phyloP scores from a whole-genome alignment of 2,329 filamentous ascomycete species.

The Aspergillus clavatus region DNA sequence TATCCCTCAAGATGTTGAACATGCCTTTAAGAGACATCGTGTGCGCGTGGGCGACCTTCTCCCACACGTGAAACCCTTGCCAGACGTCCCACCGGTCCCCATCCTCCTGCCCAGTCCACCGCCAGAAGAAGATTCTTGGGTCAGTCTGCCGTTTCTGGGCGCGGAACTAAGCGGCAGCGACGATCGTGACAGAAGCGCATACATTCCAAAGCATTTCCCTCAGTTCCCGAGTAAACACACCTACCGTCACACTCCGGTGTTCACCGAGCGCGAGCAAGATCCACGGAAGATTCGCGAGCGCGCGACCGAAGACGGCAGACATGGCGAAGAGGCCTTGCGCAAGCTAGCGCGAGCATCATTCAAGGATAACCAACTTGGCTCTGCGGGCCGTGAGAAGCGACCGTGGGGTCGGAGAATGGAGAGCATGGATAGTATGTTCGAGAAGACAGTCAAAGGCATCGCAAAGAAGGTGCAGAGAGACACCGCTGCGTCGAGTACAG shows the following conservation, averaged over 20 bases:
- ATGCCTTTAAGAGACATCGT: constrained; percentile 33
- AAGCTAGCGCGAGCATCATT: constrained; percentile 52
- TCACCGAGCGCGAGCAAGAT: constrained; percentile 55
- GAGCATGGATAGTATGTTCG: constrained; percentile 49
- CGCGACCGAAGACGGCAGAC: constrained; percentile 60
- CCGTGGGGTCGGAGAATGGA: constrained; percentile 35
- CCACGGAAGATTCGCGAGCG: constrained; percentile 57
- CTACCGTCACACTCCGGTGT: constrained; percentile 57
- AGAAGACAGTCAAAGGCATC: constrained; percentile 52
- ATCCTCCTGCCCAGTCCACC: constrained; percentile 38
- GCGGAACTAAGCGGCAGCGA: constrained; percentile 46
- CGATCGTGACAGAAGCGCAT: constrained; percentile 45
- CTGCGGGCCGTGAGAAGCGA: constrained; percentile 39
- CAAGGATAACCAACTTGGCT: constrained; percentile 38
- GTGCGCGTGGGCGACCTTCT: constrained; percentile 31
- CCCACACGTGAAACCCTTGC: constrained; percentile 29
- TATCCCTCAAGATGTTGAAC: constrained; percentile 56
- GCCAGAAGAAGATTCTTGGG: constrained; percentile 35
- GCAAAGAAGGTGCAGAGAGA: constrained; percentile 37
- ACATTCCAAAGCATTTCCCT: constrained; percentile 59
- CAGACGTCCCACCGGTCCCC: constrained; percentile 17
- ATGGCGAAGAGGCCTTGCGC: constrained; percentile 61
- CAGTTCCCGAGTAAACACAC: constrained; percentile 60
- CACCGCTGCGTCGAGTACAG: constrained; percentile 18
- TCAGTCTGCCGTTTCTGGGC: constrained; percentile 45